Conservation (phyloP, 2,329 filamentous ascomycete genomes). For the Eutypa lata region DNA sequence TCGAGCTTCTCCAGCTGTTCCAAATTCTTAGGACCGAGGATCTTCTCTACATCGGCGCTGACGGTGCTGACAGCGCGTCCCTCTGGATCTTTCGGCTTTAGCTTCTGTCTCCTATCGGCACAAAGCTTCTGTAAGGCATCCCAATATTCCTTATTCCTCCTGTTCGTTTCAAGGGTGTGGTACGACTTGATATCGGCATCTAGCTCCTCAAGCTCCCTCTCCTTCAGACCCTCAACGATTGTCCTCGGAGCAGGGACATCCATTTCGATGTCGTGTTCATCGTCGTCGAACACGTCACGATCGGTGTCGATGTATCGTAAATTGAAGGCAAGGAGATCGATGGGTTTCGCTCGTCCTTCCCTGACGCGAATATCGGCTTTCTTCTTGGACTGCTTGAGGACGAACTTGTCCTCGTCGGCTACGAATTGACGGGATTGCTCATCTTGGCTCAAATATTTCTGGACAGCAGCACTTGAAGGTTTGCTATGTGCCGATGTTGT, state of each 20-base stretch:
- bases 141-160: conserved; percentile 85
- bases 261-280: conserved; percentile 69
- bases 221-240: conserved; percentile 71
- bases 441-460: conserved; percentile 63
- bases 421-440: conserved; percentile 81
- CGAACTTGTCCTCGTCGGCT: conserved; percentile 92
- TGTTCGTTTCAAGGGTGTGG: conserved; percentile 73
- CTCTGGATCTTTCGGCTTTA: conserved; percentile 58
- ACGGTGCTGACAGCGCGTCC: conserved; percentile 79
- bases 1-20: conserved; percentile 86
- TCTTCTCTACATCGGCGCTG: conserved; percentile 79
- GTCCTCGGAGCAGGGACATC: conserved; percentile 76
- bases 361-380: conserved; percentile 94
- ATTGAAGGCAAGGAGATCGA: conserved; percentile 91
- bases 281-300: conserved; percentile 81
- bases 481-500: conserved; percentile 28
- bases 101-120: conserved; percentile 67
- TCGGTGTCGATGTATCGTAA: conserved; percentile 84
- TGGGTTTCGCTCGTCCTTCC: conserved; percentile 84
- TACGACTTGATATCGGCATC: conserved; percentile 82
- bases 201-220: conserved; percentile 67
- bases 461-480: conserved; percentile 26
- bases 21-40: conserved; percentile 80
- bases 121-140: conserved; percentile 84
- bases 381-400: conserved; percentile 95